phyloP scores from a whole-genome alignment of 106 monocot species.

The Apostasia ramifera region DNA sequence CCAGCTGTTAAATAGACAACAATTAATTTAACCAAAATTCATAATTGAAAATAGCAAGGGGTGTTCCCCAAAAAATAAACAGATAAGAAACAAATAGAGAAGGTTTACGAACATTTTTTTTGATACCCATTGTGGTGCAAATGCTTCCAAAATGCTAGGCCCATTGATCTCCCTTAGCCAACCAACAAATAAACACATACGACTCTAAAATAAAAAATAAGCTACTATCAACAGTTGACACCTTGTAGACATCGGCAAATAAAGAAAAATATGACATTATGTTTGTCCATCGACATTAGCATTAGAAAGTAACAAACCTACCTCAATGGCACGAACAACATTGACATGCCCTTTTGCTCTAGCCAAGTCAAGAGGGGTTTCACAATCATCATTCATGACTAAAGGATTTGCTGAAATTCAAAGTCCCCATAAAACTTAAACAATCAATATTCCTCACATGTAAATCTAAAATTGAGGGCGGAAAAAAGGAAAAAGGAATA shows the following conservation, averaged over 20 bases:
- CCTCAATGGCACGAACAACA: conserved; percentile 92
- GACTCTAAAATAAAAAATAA: conserved; percentile 36
- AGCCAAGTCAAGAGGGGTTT: conserved; percentile 88
- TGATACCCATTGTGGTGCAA: conserved; percentile 59
- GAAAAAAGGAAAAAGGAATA: neutral
- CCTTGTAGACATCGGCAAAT: neutral
- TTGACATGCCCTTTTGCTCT: conserved; percentile 67
- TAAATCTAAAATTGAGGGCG: no score
- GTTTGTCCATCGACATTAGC: neutral
- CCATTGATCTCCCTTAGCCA: conserved; percentile 75
- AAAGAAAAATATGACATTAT: neutral
- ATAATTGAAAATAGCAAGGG: neutral
- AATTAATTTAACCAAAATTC: neutral
- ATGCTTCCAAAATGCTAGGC: conserved; percentile 68
- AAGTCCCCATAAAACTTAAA: neutral
- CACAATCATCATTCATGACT: conserved; percentile 73
- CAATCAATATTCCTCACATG: neutral
- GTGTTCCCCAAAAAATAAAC: neutral
- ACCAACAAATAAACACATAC: conserved; percentile 67
- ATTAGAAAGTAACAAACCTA: conserved; percentile 8
- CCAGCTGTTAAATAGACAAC: conserved; percentile 49
- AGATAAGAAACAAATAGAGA: neutral
- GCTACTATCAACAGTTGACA: neutral
- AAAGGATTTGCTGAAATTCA: conserved; percentile 59
- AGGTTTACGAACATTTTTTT: conserved; percentile 54